These are phyloP conservation scores for Carpinus viminea DNA, from an alignment of 306 rosid species.

Conservation along the genomic window DNA sequence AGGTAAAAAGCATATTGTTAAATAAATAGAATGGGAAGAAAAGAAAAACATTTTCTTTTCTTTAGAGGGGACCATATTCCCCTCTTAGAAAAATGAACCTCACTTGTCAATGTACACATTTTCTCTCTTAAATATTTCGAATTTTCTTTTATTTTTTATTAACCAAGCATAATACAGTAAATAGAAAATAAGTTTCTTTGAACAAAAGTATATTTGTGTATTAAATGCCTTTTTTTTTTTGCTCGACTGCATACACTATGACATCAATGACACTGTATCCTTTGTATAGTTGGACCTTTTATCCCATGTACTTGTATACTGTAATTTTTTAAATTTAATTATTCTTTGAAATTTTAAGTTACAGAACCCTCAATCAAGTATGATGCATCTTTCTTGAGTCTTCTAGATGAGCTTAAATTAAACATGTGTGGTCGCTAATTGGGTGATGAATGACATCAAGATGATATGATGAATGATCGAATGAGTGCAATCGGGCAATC, in stretches of 20 bases:
- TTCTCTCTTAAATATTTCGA: not conserved
- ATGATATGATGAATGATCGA: conserved; percentile 9
- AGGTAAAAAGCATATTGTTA: no score
- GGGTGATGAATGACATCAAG: conserved; percentile 21
- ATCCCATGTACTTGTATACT: not conserved
- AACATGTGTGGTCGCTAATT: conserved; percentile 3
- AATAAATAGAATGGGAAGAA: no score
- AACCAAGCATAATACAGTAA: not conserved
- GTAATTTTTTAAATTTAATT: conserved; percentile 4
- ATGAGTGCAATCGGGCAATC: not conserved
- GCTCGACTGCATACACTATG: not conserved
- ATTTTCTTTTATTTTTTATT: no score
- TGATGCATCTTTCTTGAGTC: conserved; percentile 28
- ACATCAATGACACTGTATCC: conserved; percentile 1
- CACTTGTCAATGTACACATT: not conserved
- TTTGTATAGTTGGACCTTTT: conserved; percentile 29
- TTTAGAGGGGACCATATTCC: not conserved
- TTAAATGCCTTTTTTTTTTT: not conserved
- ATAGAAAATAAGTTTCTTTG: not conserved
- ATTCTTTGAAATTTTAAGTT: conserved; percentile 18
- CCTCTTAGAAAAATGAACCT: not conserved
- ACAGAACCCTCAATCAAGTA: not conserved
- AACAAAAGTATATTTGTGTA: not conserved
- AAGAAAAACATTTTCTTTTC: no score
- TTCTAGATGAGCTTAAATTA: conserved; percentile 18